A percentile compares a stretch with the other conserved stretches of the same genome.
Conservation (phyloP, 2,329 filamentous ascomycete species). For the Thermothelomyces thermophilus region DNA sequence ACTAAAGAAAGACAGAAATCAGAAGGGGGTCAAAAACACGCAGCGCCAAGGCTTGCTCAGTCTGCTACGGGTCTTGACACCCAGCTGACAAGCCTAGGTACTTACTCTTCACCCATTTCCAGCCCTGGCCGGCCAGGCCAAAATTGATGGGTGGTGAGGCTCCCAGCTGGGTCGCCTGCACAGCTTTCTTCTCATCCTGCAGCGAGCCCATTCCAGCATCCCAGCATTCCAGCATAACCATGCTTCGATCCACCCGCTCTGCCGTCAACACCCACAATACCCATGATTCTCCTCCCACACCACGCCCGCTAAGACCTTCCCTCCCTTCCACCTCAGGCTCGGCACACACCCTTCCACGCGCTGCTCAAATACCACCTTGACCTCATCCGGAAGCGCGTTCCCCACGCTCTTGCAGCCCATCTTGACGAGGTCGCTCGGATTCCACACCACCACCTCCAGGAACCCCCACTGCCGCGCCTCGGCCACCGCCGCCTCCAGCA, state of each 20-base stretch:
- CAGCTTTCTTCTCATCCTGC: no score
- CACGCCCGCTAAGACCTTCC: constrained; percentile 22
- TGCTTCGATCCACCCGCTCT: background rate
- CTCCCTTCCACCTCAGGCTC: constrained; percentile 33
- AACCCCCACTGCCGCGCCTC: constrained; percentile 31
- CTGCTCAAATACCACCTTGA: constrained; percentile 28
- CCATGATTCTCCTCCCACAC: constrained; percentile 30
- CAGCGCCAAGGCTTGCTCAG: no score
- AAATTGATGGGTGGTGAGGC: no score
- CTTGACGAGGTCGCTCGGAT: constrained; percentile 29
- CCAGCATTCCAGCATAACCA: no score
- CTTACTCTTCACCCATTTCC: no score
- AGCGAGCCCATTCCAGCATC: no score
- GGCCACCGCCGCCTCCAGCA: constrained; percentile 31
- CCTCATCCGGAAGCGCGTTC: constrained; percentile 33
- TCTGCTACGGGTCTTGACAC: no score
- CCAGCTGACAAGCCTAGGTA: no score
- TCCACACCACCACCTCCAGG: constrained; percentile 32
- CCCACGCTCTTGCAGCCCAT: constrained; percentile 28
- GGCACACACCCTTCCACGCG: constrained; percentile 30
- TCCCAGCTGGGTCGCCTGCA: no score
- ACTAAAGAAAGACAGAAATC: no score
- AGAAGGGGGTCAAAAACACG: no score
- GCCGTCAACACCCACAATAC: constrained; percentile 26
- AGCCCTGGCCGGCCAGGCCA: no score